Conservation (phyloP, 306 rosid genomes). For the Cyclanthera cordifolia region DNA sequence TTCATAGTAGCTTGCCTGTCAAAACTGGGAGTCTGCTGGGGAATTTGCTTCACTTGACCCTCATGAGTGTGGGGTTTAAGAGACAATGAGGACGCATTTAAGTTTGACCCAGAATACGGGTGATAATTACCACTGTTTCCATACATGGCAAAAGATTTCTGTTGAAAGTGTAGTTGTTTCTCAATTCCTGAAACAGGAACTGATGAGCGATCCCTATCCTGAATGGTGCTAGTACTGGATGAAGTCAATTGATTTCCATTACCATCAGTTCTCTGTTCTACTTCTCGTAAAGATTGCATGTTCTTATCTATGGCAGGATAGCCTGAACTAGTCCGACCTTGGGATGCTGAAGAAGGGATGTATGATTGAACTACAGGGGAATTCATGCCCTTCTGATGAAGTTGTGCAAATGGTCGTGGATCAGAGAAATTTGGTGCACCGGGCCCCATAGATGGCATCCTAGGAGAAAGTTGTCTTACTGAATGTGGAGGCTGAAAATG, state of each 20-base stretch:
- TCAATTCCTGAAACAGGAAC: conserved; percentile 47
- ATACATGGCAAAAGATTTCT: conserved; percentile 33
- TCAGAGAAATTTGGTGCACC: conserved; percentile 48
- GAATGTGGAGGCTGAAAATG: conserved; percentile 36
- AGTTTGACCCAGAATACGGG: conserved; percentile 46
- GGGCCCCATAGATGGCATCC: conserved; percentile 43
- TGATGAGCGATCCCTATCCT: conserved; percentile 52
- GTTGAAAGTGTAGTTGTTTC: conserved; percentile 49
- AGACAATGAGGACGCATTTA: conserved; percentile 42
- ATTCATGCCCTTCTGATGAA: conserved; percentile 56
- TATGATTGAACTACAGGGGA: conserved; percentile 47
- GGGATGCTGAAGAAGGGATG: conserved; percentile 39
- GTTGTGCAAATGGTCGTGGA: conserved; percentile 56
- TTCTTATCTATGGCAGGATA: conserved; percentile 32
- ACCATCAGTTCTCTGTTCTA: conserved; percentile 21
- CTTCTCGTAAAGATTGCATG: conserved; percentile 39
- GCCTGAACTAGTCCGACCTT: conserved; percentile 27
- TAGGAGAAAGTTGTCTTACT: conserved; percentile 45
- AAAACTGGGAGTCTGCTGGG: conserved; percentile 46
- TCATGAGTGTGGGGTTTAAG: conserved; percentile 54
- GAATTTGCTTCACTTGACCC: conserved; percentile 50
- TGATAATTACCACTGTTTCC: conserved; percentile 49
- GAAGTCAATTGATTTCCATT: conserved; percentile 34
- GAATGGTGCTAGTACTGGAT: conserved; percentile 38
- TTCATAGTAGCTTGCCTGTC: conserved; percentile 40